Evolutionary conservation across 306 rosid species (phyloP).

Genomic region (Trichosanthes cucumerina): DNA sequence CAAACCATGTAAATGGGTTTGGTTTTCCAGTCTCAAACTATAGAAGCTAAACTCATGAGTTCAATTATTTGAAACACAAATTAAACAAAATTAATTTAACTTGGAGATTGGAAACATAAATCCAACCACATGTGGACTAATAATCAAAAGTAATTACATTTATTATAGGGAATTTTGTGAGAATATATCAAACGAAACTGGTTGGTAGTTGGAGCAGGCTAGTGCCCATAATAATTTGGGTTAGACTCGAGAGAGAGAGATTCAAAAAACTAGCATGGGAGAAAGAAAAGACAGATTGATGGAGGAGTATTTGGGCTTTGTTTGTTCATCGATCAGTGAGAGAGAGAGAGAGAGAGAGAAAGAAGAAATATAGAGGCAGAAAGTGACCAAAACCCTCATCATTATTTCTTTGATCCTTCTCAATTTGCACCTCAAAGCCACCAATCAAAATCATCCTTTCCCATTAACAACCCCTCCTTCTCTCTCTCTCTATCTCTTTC

Average conservation of each 20-base stretch:
- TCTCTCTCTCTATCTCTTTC: neutral
- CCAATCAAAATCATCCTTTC: neutral
- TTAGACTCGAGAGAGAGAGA: neutral
- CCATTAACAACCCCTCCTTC: neutral
- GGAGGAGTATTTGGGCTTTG: neutral
- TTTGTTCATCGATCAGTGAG: neutral
- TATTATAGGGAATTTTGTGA: neutral
- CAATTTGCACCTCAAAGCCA: slow-evolving; percentile 4
- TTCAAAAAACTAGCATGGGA: neutral
- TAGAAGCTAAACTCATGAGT: too few relatives aligned
- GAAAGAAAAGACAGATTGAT: slow-evolving; percentile 4
- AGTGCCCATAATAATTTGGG: too few relatives aligned
- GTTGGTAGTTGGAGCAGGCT: too few relatives aligned
- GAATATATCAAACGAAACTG: neutral
- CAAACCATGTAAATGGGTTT: too few relatives aligned
- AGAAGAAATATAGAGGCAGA: neutral
- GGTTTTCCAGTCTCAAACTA: too few relatives aligned
- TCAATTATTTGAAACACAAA: too few relatives aligned
- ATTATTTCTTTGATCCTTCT: slow-evolving; percentile 5
- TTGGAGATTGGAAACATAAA: too few relatives aligned
- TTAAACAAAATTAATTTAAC: too few relatives aligned
- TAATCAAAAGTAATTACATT: neutral
- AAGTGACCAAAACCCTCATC: slow-evolving; percentile 3
- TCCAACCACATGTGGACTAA: too few relatives aligned
- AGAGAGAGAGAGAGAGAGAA: neutral